Percentiles rank a stretch among this genome's conserved stretches.
These are phyloP conservation scores for Canariomyces notabilis DNA, from an alignment of 2,329 filamentous ascomycete genomes.

Conservation along the genomic window DNA sequence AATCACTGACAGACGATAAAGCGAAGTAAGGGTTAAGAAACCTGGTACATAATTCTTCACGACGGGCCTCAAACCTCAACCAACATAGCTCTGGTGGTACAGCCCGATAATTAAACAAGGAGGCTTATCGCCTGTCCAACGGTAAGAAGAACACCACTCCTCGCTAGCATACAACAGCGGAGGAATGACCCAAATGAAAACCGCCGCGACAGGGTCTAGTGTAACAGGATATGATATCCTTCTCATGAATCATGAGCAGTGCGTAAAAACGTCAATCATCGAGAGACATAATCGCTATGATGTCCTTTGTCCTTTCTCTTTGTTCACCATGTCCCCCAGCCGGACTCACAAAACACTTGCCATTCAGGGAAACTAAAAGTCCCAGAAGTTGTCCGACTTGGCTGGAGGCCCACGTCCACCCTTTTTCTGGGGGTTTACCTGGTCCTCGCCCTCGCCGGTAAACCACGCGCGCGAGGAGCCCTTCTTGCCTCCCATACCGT, in stretches of 20 bases:
- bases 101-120: constrained; percentile 9
- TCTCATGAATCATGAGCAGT: neutral
- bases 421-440: constrained; percentile 34
- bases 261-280: constrained; percentile 1
- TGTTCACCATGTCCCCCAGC: neutral
- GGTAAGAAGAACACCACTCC: no score
- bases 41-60: no score
- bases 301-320: neutral
- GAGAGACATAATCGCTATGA: neutral
- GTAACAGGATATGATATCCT: neutral
- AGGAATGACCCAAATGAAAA: neutral
- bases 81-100: constrained; percentile 4
- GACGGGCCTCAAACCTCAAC: neutral
- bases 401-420: constrained; percentile 32
- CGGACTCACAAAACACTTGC: neutral
- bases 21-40: no score
- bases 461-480: constrained; percentile 54
- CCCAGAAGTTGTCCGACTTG: constrained; percentile 42
- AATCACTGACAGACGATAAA: no score
- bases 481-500: constrained; percentile 62
- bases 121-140: constrained; percentile 1
- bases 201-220: neutral
- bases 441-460: constrained; percentile 47
- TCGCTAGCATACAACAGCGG: no score
- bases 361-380: constrained; percentile 34